phyloP scores from a whole-genome alignment of 2,329 filamentous ascomycete genomes.

The Colletotrichum sp. region DNA sequence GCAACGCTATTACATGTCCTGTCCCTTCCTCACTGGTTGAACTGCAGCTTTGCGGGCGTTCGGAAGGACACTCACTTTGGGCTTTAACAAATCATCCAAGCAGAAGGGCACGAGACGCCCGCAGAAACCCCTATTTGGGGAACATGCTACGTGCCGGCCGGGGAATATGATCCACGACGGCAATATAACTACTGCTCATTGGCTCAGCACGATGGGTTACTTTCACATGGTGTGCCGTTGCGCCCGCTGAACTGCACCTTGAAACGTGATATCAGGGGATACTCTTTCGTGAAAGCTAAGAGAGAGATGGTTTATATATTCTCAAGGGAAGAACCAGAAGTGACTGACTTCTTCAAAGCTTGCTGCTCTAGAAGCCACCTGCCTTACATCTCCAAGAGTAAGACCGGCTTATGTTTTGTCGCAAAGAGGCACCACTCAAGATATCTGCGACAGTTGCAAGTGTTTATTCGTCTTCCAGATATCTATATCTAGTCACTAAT shows the following conservation, averaged over 20 bases:
- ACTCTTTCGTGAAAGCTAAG: neutral
- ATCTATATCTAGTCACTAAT: neutral
- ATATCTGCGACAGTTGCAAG: neutral
- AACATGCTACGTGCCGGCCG: neutral
- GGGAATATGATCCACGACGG: neutral
- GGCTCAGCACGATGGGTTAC: neutral
- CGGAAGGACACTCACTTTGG: fast-evolving
- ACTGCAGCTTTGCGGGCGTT: neutral
- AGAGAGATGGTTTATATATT: neutral
- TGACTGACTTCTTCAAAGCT: neutral
- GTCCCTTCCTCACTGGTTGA: neutral
- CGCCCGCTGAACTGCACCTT: neutral
- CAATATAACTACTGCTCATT: neutral
- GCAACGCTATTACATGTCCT: neutral
- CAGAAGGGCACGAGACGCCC: neutral
- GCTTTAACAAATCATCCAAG: neutral
- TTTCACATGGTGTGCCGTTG: neutral
- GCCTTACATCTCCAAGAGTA: no score
- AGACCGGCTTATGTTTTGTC: neutral
- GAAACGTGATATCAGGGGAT: neutral
- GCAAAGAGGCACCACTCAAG: neutral
- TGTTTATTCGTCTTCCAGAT: neutral
- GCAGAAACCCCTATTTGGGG: neutral
- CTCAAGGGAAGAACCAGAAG: neutral
- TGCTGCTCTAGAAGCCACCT: neutral